phyloP scores from a whole-genome alignment of 768 basidiomycete genomes.

The Termitomyces sp. region DNA sequence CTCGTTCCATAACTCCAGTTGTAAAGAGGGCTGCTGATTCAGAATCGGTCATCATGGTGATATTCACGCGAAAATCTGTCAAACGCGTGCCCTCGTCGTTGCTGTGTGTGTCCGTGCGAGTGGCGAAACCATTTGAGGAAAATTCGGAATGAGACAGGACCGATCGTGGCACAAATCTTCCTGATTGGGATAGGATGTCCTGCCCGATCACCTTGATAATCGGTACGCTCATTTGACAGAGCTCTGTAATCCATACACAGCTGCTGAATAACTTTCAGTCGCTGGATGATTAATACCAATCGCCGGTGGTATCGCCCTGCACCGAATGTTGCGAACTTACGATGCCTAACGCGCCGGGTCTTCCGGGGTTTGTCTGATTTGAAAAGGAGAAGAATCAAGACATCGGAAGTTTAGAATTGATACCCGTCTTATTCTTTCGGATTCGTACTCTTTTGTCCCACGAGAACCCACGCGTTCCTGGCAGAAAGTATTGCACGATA shows the following conservation, averaged over 20 bases:
- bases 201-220: conserved; percentile 8
- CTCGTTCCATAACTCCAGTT: too few relatives aligned
- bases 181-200: neutral
- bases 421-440: conserved; percentile 4
- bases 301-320: too few relatives aligned
- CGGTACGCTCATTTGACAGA: neutral
- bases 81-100: too few relatives aligned
- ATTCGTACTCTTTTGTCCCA: conserved; percentile 16
- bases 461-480: conserved; percentile 16
- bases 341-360: neutral
- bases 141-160: neutral
- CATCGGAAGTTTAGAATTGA: conserved; percentile 3
- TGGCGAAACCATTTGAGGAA: conserved; percentile 3
- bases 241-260: neutral
- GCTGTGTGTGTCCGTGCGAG: conserved; percentile 9
- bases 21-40: too few relatives aligned
- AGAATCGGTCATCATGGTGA: too few relatives aligned
- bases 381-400: conserved; percentile 2
- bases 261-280: neutral
- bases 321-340: neutral
- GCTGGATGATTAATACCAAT: too few relatives aligned
- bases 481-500: conserved; percentile 1
- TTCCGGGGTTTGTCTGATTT: neutral
- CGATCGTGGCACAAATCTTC: conserved; percentile 6
- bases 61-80: too few relatives aligned